A percentile compares a stretch with the other conserved stretches of the same genome.
These are phyloP conservation scores for Cystoderma amianthinum DNA, from an alignment of 768 basidiomycete genomes.

Conservation along the genomic window DNA sequence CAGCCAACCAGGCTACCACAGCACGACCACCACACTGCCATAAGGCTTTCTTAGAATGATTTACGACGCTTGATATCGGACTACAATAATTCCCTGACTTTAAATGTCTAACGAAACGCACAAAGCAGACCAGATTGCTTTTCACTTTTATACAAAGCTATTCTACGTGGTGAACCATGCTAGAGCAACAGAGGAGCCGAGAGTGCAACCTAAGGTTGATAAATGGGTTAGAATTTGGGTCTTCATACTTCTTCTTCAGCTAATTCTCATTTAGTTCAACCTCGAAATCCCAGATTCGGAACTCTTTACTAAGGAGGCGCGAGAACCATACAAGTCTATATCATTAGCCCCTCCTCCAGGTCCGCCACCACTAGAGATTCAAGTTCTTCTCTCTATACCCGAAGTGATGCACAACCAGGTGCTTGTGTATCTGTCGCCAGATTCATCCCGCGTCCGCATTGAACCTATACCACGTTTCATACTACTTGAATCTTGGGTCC, in stretches of 20 bases:
- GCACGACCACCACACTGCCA: not conserved
- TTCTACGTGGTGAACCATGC: conserved; percentile 70
- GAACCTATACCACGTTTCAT: conserved; percentile 65
- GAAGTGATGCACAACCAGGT: conserved; percentile 65
- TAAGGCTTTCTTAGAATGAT: too few relatives aligned
- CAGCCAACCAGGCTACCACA: too few relatives aligned
- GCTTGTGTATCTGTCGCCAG: conserved; percentile 57
- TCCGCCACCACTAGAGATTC: conserved; percentile 52
- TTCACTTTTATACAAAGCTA: conserved; percentile 79
- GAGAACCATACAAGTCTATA: conserved; percentile 54
- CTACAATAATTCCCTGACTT: too few relatives aligned
- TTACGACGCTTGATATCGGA: too few relatives aligned
- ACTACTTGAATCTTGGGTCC: conserved; percentile 66
- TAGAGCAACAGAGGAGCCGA: conserved; percentile 48
- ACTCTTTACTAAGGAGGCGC: conserved; percentile 52
- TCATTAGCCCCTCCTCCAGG: conserved; percentile 29
- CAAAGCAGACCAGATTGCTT: conserved; percentile 84
- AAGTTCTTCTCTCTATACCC: conserved; percentile 66
- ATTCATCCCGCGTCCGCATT: conserved; percentile 53
- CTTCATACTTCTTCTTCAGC: conserved; percentile 2
- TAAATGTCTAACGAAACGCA: conserved; percentile 35
- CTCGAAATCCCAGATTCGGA: conserved; percentile 73
- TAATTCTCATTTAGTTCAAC: conserved; percentile 55
- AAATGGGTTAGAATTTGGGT: conserved; percentile 65
- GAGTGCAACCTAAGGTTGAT: conserved; percentile 47